phyloP scores from a whole-genome alignment of 805 yeast genomes.

The Metschnikowia colocasiae region DNA sequence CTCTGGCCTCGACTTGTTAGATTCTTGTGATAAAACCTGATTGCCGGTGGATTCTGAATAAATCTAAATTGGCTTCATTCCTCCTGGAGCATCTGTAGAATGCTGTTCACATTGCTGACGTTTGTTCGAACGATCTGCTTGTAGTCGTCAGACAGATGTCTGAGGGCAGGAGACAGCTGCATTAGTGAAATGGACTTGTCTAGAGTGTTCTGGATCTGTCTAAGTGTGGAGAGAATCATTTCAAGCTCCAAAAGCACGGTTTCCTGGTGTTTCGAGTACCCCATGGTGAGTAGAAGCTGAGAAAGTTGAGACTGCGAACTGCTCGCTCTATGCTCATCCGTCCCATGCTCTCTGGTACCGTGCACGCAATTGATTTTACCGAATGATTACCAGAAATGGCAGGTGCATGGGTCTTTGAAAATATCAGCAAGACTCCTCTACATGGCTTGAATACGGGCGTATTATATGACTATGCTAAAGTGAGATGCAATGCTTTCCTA shows the following conservation, averaged over 20 bases:
- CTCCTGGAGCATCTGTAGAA: constrained; percentile 14
- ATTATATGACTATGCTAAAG: constrained; percentile 4
- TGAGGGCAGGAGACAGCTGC: constrained; percentile 2
- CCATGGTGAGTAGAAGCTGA: neutral
- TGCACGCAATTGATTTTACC: too few relatives aligned
- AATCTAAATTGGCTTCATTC: neutral
- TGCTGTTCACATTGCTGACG: constrained; percentile 17
- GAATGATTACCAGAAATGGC: too few relatives aligned
- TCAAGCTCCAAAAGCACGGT: constrained; percentile 31
- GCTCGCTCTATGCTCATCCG: neutral
- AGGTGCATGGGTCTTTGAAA: too few relatives aligned
- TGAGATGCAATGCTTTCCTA: neutral
- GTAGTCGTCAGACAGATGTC: constrained; percentile 5
- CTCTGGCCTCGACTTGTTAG: too few relatives aligned
- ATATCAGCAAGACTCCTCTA: too few relatives aligned
- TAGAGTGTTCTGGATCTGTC: constrained; percentile 28
- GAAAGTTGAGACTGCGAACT: constrained; percentile 1
- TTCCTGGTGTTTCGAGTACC: constrained; percentile 18
- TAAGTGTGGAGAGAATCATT: constrained; percentile 31
- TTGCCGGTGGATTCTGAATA: too few relatives aligned
- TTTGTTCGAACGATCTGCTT: constrained; percentile 20
- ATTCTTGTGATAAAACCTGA: too few relatives aligned
- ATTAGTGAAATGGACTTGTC: constrained; percentile 24
- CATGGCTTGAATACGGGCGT: neutral
- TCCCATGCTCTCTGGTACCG: too few relatives aligned